phyloP scores from a whole-genome alignment of 306 rosid genomes.

The Inga laurina region DNA sequence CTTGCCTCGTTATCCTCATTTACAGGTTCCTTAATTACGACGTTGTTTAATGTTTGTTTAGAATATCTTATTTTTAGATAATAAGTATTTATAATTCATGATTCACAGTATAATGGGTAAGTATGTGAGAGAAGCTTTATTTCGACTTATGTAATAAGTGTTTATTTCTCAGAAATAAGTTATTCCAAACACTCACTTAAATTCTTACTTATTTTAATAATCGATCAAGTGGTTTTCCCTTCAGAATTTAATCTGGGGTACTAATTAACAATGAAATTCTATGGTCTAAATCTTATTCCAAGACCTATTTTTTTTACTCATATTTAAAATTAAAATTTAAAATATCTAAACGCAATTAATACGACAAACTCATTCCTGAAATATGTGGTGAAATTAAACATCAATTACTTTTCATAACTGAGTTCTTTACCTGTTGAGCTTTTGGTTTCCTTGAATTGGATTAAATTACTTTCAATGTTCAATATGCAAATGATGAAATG shows the following conservation, averaged over 20 bases:
- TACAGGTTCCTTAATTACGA: constrained; percentile 29
- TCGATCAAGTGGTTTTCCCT: not conserved
- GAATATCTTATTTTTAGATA: too few relatives aligned
- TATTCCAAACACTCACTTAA: too few relatives aligned
- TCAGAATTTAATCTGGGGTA: not conserved
- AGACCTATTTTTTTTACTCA: not conserved
- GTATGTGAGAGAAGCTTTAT: too few relatives aligned
- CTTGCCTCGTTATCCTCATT: constrained; percentile 44
- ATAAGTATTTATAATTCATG: too few relatives aligned
- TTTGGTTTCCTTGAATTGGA: constrained; percentile 34
- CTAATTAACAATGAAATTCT: not conserved
- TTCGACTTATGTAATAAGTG: too few relatives aligned
- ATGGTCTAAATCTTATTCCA: not conserved
- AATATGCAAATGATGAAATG: not conserved
- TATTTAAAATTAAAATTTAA: not conserved
- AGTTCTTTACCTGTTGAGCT: constrained; percentile 16
- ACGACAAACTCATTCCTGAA: not conserved
- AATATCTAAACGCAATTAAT: not conserved
- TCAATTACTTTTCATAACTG: not conserved
- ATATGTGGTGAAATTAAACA: not conserved
- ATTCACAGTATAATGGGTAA: too few relatives aligned
- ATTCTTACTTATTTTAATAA: not conserved
- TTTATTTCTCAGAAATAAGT: too few relatives aligned
- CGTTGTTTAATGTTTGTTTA: too few relatives aligned
- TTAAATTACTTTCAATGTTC: not conserved